Conservation (phyloP, 2,329 filamentous ascomycete species). For the Scorias spongiosa region DNA sequence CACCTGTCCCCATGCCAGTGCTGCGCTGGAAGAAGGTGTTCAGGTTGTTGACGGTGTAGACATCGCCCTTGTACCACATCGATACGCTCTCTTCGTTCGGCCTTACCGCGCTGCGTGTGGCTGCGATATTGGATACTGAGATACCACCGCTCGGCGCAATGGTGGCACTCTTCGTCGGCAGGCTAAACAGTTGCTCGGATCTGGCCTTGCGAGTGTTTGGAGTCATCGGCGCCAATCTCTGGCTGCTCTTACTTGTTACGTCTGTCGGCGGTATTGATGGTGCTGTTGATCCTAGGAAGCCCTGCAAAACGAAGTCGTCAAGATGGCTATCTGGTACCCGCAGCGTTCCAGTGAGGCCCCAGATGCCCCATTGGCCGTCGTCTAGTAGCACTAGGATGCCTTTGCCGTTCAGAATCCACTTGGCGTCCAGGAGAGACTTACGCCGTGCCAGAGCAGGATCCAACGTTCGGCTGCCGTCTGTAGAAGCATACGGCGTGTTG, state of each 20-base stretch:
- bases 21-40: conserved; percentile 30
- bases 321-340: conserved; percentile 7
- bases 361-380: conserved; percentile 40
- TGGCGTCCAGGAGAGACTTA: conserved; percentile 33
- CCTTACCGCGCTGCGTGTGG: neutral
- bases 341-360: conserved; percentile 22
- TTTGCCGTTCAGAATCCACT: conserved; percentile 32
- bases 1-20: conserved; percentile 13
- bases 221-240: conserved; percentile 33
- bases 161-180: conserved; percentile 18
- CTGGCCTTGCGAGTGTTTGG: conserved; percentile 34
- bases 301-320: conserved; percentile 15
- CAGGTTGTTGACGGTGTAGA: conserved; percentile 31
- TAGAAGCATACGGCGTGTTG: conserved; percentile 10
- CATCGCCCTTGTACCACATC: conserved; percentile 30
- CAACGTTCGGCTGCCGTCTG: conserved; percentile 3
- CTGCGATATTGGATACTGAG: conserved; percentile 20
- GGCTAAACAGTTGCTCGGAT: conserved; percentile 30
- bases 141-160: conserved; percentile 26
- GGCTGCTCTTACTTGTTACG: conserved; percentile 14
- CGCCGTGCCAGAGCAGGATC: conserved; percentile 21
- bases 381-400: conserved; percentile 31
- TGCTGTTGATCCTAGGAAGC: conserved; percentile 14
- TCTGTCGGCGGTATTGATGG: conserved; percentile 8
- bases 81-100: conserved; percentile 28